Evolutionary conservation across 164 flowering plant genomes (phyloP), one percentile per base, ranked within the genome.

Genomic region (Umbellularia californica): DNA sequence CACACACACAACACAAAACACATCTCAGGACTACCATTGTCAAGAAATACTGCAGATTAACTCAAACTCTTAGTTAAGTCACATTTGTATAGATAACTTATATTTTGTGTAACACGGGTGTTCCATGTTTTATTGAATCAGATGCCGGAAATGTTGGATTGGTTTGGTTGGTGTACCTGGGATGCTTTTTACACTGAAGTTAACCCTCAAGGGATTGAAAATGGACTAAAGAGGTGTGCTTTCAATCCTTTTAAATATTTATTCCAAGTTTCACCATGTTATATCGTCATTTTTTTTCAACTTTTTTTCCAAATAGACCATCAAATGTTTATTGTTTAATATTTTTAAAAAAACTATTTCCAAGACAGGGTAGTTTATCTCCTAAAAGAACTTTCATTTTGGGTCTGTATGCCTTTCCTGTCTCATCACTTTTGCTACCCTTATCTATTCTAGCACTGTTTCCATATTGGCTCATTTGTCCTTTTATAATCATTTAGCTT

Each of bases 141-240:
- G 91, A 79, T 84, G 87, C 94, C 91, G 25, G 94, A 85, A 81
- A 90, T 87, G 78, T 72, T 90, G 30, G 90, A 90, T 69, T 88
- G 86, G 81, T 91, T 91, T 80, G 95, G 93, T 69, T 91, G 93
- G 95, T 91, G 95, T 83, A 91, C 93, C 9, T 89, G 93, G 93
- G 95, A 89, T 84, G 95, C 93, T 28, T 91, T 91, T 72, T 91
- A 89, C 76, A 67, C 64, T 5, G 80, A 82, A 0, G 92, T 91
- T n/a, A 82, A 78, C 82, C 92, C 91, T 64, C 84, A 83, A 76
- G 92, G 90, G 76, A 85, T 91, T 47, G 80, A 64, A 85, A 84
- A 84, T n/a, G 93, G 93, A 15, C 76, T 89, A 30, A 83, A 80
- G 74, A 85, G 92, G 90, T 88, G 64, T n/a, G 11, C 62, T 50